A percentile compares a stretch with the other conserved stretches of the same genome.
phyloP scores from a whole-genome alignment of 2,329 filamentous ascomycete species.

The Bipolaris cookei region DNA sequence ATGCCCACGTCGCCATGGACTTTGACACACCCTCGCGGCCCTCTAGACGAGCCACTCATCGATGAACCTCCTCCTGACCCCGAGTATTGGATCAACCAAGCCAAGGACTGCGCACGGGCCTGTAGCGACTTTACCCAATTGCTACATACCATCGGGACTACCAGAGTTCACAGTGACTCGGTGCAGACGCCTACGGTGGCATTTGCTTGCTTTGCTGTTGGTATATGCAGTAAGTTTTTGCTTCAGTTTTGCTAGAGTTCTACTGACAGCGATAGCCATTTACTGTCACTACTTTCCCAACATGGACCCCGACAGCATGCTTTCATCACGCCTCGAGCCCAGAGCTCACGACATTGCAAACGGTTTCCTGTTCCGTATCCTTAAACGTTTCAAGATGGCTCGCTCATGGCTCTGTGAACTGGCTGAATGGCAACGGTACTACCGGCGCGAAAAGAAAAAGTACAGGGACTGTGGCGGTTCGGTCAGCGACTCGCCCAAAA shows the following conservation, averaged over 20 bases:
- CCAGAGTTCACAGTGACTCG: constrained; percentile 62
- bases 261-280: constrained; percentile 52
- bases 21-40: constrained; percentile 59
- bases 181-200: constrained; percentile 72
- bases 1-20: constrained; percentile 69
- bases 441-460: constrained; percentile 17
- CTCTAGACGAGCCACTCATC: constrained; percentile 60
- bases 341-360: constrained; percentile 29
- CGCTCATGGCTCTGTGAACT: constrained; percentile 21
- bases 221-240: constrained; percentile 60
- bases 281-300: constrained; percentile 71
- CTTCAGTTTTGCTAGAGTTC: not conserved
- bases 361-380: constrained; percentile 22
- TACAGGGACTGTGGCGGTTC: constrained; percentile 24
- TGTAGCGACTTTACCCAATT: constrained; percentile 69
- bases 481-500: constrained; percentile 26
- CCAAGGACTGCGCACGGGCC: constrained; percentile 67
- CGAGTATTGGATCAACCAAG: constrained; percentile 67
- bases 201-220: constrained; percentile 71
- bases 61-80: constrained; percentile 15
- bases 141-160: constrained; percentile 55
- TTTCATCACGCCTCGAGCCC: constrained; percentile 43
- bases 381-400: constrained; percentile 24
- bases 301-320: constrained; percentile 67
- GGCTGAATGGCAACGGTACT: constrained; percentile 15